A percentile compares a stretch with the other conserved stretches of the same genome.
Evolutionary conservation across 768 basidiomycete genomes (phyloP).

Genomic region (Boletus vinaceobasis): DNA sequence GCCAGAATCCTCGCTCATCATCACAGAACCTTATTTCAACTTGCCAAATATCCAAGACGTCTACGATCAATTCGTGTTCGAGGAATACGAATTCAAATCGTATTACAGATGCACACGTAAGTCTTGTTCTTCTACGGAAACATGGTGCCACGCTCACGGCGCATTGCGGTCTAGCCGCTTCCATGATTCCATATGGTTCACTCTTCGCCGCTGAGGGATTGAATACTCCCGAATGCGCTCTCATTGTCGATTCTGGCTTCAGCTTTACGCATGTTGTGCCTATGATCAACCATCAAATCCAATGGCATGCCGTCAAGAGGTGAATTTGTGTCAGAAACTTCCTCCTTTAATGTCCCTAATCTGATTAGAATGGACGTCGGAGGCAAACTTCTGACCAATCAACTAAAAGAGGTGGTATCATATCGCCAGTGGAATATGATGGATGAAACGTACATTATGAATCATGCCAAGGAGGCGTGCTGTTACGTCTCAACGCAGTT

Average conservation of each 20-base stretch:
- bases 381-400: slow-evolving; percentile 93
- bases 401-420: slow-evolving; percentile 89
- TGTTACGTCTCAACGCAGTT: slow-evolving; percentile 82
- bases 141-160: slow-evolving; percentile 19
- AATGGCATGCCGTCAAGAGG: slow-evolving; percentile 85
- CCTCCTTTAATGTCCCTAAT: slow-evolving; percentile 14
- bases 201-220: slow-evolving; percentile 54
- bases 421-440: slow-evolving; percentile 99
- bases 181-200: slow-evolving; percentile 68
- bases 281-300: slow-evolving; percentile 65
- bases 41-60: slow-evolving; percentile 87
- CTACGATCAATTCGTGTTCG: slow-evolving; percentile 94
- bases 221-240: slow-evolving; percentile 68
- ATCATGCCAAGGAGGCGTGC: slow-evolving; percentile 86
- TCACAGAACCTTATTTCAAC: slow-evolving; percentile 96
- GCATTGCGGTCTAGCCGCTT: slow-evolving; percentile 56
- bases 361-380: slow-evolving; percentile 82
- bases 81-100: slow-evolving; percentile 90
- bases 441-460: slow-evolving; percentile 93
- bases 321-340: slow-evolving; percentile 29
- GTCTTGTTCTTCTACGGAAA: slow-evolving; percentile 31
- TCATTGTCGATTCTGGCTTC: slow-evolving; percentile 89
- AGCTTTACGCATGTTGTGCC: slow-evolving; percentile 94
- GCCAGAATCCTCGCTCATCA: slow-evolving; percentile 65
- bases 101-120: slow-evolving; percentile 80